A percentile compares a stretch with the other conserved stretches of the same genome.
Conservation (phyloP, 208 protist genomes). For the Crithidia bombi region DNA sequence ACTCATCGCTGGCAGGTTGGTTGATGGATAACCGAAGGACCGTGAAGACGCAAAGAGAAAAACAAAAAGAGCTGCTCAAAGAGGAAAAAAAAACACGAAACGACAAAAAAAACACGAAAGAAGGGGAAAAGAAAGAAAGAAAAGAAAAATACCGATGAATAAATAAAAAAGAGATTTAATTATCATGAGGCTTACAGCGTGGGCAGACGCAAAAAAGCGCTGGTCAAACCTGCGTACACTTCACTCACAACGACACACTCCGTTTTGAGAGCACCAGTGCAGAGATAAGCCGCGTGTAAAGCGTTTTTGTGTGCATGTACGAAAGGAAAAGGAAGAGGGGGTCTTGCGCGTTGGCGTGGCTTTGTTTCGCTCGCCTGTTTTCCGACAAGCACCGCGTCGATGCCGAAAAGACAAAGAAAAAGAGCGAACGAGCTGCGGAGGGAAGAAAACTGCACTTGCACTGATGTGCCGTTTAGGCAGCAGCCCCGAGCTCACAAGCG, state of each 20-base stretch:
- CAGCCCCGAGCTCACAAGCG: background rate
- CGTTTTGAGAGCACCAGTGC: background rate
- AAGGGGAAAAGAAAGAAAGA: slow-evolving; percentile 1
- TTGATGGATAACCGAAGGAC: too few relatives aligned
- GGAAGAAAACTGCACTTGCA: background rate
- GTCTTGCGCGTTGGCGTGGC: background rate
- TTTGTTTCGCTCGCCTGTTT: background rate
- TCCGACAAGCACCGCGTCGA: background rate
- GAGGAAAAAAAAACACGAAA: background rate
- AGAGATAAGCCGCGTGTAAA: too few relatives aligned
- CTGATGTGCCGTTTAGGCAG: background rate
- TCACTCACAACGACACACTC: slow-evolving; percentile 3
- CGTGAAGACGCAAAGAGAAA: too few relatives aligned
- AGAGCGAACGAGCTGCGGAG: background rate
- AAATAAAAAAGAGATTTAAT: slow-evolving; percentile 6
- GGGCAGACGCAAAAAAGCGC: background rate
- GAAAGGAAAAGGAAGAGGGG: background rate
- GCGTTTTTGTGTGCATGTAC: too few relatives aligned
- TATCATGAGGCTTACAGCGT: slow-evolving; percentile 3
- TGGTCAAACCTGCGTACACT: background rate
- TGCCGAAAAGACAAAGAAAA: background rate
- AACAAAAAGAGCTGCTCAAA: background rate
- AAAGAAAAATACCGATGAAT: slow-evolving; percentile 1
- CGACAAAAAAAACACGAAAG: background rate
- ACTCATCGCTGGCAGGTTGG: too few relatives aligned